phyloP scores from a whole-genome alignment of 345 rosid genomes.

The Pistacia atlantica region DNA sequence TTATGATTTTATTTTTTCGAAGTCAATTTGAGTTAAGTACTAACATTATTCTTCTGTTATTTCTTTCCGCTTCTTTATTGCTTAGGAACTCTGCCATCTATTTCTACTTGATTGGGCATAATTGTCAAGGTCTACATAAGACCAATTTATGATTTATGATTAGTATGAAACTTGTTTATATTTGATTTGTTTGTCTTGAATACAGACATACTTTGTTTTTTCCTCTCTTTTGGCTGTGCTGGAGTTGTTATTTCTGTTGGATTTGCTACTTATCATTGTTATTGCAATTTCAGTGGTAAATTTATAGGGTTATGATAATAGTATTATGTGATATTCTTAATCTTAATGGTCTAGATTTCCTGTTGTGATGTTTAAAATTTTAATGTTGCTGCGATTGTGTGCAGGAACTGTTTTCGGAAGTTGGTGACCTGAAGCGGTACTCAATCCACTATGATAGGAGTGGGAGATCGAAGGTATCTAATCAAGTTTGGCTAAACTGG shows the following conservation, averaged over 20 bases:
- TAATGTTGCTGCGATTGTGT: constrained; percentile 3
- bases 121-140: too few species aligned
- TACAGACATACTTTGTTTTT: not conserved
- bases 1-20: too few species aligned
- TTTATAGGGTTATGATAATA: not conserved
- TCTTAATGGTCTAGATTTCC: not conserved
- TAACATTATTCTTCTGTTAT: not conserved
- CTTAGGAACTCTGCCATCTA: not conserved
- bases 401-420: constrained; percentile 89
- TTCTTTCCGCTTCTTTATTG: not conserved
- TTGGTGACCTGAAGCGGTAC: constrained; percentile 88
- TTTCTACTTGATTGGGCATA: not conserved
- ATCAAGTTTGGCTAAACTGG: constrained; percentile 39
- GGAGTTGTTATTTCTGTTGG: not conserved
- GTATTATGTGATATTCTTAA: not conserved
- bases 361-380: not conserved
- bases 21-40: not conserved
- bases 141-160: not conserved
- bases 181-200: not conserved
- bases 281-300: not conserved
- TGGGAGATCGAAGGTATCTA: constrained; percentile 94
- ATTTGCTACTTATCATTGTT: not conserved
- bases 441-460: constrained; percentile 85
- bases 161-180: not conserved
- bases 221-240: not conserved